Evolutionary conservation across 1,139 yeast species (phyloP), one percentile per base, ranked within the genome.

Genomic region (Candida buenavistaensis): DNA sequence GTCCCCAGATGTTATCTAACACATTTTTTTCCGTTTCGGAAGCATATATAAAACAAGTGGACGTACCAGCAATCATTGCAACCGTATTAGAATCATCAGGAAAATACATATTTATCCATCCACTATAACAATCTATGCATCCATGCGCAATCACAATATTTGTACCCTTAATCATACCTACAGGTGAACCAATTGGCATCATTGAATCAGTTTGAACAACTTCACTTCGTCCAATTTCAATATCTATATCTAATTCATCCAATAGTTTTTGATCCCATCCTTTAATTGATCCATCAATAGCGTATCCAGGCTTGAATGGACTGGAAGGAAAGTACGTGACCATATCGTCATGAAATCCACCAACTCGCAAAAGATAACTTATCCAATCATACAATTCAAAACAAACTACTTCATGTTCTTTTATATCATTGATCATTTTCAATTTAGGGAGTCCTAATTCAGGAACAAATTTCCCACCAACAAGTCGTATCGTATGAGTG

Each of bases 361-460:
- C 24, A 4, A 10, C 13, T 28, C 28, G 51, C n/a, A 75, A 47
- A 37, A 59, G 50, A 40, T 59, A 64, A 20, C 66, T 59, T 26
- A 77, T 52, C 66, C 69, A 78, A 38, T 73, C 80, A 46, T 76
- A 74, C 23, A 78, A 56, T 45, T 78, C 83, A 44, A 72, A 72
- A 28, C 75, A 64, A 10, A 67, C 64, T 2, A 72, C 17, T n/a
- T 12, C 13, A 22, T 3, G 3, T 4, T 51, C 46, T 2, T 36
- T 34, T 19, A 53, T 43, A 27, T 38, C 35, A 24, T 64, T 47
- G 10, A 75, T 47, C 57, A 68, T 61, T 34, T 59, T 58, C 30
- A 74, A 52, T 46, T 78, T 78, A 2, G 82, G 78, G 1, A 78
- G 42, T 0, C 78, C 82, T 75, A 78, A 70, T 46, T 78, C 84